Evolutionary conservation across 768 basidiomycete species (phyloP), one percentile per base, ranked within the genome.

Genomic region (Phanerodontia chrysosporium): DNA sequence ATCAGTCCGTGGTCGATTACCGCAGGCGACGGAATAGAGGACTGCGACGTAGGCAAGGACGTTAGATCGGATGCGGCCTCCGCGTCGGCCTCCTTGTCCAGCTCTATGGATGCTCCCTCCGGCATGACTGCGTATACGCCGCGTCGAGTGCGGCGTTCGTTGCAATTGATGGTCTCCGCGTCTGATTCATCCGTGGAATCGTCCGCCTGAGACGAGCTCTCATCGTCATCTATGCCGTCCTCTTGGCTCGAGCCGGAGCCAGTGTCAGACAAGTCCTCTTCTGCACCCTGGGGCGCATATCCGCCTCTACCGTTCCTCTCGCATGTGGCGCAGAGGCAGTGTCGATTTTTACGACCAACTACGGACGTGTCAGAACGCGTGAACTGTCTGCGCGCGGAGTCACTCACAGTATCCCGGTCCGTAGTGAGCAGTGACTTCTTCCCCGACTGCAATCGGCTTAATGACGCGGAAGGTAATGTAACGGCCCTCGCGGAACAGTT

Each of bases 361-460:
- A 62, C 60, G 56, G 45, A 48, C 63, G 52, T 60, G 62, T 59
- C 62, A 62, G 62, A 66, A 65, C 55, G 62, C 57, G 32, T 13
- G 30, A 51, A 44, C 49, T 48, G 21, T 35, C 49, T 64, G 44
- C 24, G 58, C 45, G 51, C 58, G 39, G 59, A 51, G 49, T 55
- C 36, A 84, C 89, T 75, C 70, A 94, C 91, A 94, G 72, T 94
- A 94, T 48, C 89, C 89, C 73, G 93, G 90, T 46, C 92, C 92
- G 68, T 94, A 94, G 70, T 92, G 90, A 45, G 92, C 92, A 29
- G 91, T 92, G 48, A 94, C 87, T 72, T 94, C 92, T 72, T 94
- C 91, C 30, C 91, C 92, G 25, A 88, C 74, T 45, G 80, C 78
- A 67, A 94, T 92, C 57, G 85, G 81, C 72, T 85, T 83, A 69